Evolutionary conservation across 495 filamentous ascomycete species (phyloP).

Genomic region (Podospora pseudocomata): DNA sequence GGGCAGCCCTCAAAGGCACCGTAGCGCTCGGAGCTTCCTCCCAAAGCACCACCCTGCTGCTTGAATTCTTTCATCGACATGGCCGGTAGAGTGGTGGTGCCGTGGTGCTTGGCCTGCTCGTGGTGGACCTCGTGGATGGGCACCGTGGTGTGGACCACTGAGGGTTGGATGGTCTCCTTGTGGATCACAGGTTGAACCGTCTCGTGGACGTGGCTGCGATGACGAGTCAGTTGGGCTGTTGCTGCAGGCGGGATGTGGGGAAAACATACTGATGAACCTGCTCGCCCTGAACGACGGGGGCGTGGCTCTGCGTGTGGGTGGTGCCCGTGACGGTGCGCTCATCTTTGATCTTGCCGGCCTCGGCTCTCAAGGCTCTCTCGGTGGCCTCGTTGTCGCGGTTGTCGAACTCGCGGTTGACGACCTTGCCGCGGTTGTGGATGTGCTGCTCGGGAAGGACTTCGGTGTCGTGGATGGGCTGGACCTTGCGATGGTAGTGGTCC

Average conservation of each 20-base stretch:
- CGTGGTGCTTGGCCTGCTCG: conserved; percentile 57
- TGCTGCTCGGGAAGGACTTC: conserved; percentile 50
- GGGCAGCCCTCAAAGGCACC: conserved; percentile 53
- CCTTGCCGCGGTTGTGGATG: conserved; percentile 43
- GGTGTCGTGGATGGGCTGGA: conserved; percentile 50
- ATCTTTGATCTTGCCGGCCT: conserved; percentile 50
- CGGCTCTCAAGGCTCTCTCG: conserved; percentile 43
- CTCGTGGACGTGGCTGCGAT: conserved; percentile 51
- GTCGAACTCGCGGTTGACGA: conserved; percentile 54
- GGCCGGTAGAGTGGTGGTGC: conserved; percentile 54
- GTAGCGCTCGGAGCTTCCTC: conserved; percentile 51
- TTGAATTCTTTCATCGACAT: conserved; percentile 59
- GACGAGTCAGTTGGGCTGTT: conserved; percentile 12
- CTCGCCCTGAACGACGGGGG: conserved; percentile 53
- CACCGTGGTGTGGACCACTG: conserved; percentile 63
- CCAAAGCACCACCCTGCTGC: conserved; percentile 52
- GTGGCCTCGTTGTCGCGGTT: conserved; percentile 50
- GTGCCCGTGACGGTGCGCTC: conserved; percentile 45
- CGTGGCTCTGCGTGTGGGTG: conserved; percentile 43
- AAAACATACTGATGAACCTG: conserved; percentile 54
- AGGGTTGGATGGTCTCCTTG: conserved; percentile 61
- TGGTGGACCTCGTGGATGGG: conserved; percentile 65
- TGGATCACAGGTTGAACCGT: conserved; percentile 63
- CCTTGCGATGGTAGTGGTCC: conserved; percentile 54
- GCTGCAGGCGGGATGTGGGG: not conserved